Evolutionary conservation across 1,284 basidiomycete genomes (phyloP), one percentile per base, ranked within the genome.

Genomic region (Ganoderma lingzhi): DNA sequence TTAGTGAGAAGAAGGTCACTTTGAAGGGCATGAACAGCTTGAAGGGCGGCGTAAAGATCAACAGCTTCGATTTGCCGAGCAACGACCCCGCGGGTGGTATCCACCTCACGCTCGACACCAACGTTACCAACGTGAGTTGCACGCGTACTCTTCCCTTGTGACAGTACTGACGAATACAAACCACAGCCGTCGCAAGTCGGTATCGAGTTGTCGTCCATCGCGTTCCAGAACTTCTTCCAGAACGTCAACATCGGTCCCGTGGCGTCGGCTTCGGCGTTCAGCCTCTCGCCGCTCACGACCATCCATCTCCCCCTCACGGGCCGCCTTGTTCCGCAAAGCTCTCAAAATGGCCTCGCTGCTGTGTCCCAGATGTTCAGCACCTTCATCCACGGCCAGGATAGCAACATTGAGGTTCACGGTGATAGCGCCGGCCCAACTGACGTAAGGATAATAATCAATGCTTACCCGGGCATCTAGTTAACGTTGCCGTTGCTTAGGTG

Each of bases 41-140:
- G 53, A 84, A 88, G 78, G 84, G 84, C 65, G 88, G 88, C 30
- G 91, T 94, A 37, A 82, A 80, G 60, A 91, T 94, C 72, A 81
- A 90, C 59, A 86, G 87, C 3, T 95, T 94, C 76, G 91, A 94
- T 78, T 79, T 95, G 58, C 93, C 93, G 1, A 82, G 84, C 30
- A 86, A 95, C 76, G 92, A 94, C 73, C 90, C 91, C 1, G 87
- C 85, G 3, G 93, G 93, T n/a, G 93, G 93, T 53, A 90, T 95
- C 69, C 87, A 87, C 70, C 82, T 95, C 60, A 91, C 89, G 0
- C 82, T 94, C 14, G 82, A 90, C 63, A 87, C 91, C 0, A 86
- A 84, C 19, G 83, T 90, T 35, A 82, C 84, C 15, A 95, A 93
- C 76, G 89, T 90, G 65, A 73, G 86, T 76, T 28, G 61, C 53